phyloP scores from a whole-genome alignment of 495 filamentous ascomycete species.

The Lepidopterella palustris region DNA sequence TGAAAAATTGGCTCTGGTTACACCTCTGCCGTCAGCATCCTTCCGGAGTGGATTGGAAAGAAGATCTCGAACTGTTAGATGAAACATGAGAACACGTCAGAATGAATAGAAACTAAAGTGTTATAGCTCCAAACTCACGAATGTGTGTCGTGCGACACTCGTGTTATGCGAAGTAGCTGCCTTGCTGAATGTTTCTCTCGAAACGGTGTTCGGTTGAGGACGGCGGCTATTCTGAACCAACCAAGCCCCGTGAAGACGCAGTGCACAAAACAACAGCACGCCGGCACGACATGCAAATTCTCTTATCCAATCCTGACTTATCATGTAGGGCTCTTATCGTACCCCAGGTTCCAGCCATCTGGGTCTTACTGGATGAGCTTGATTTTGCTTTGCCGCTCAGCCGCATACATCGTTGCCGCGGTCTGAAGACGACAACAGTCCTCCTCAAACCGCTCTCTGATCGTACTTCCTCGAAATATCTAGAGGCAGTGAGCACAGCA shows the following conservation, averaged over 20 bases:
- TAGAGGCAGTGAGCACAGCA: too few relatives aligned
- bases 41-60: too few relatives aligned
- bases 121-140: too few relatives aligned
- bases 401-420: neutral
- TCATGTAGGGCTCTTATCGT: neutral
- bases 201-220: neutral
- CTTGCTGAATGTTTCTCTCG: neutral
- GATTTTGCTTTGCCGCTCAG: neutral
- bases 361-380: neutral
- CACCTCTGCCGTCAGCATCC: too few relatives aligned
- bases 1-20: too few relatives aligned
- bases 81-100: too few relatives aligned
- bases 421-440: neutral
- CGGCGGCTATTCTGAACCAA: constrained; percentile 1
- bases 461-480: too few relatives aligned
- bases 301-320: neutral
- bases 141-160: neutral
- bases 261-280: neutral
- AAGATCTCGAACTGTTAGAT: too few relatives aligned
- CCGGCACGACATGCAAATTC: neutral
- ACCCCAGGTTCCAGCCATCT: neutral
- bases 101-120: neutral
- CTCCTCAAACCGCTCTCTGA: too few relatives aligned
- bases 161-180: neutral
- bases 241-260: neutral